These are phyloP conservation scores for Funneliformis geosporum DNA, from an alignment of 192 early-diverging fungal genomes.

Conservation along the genomic window DNA sequence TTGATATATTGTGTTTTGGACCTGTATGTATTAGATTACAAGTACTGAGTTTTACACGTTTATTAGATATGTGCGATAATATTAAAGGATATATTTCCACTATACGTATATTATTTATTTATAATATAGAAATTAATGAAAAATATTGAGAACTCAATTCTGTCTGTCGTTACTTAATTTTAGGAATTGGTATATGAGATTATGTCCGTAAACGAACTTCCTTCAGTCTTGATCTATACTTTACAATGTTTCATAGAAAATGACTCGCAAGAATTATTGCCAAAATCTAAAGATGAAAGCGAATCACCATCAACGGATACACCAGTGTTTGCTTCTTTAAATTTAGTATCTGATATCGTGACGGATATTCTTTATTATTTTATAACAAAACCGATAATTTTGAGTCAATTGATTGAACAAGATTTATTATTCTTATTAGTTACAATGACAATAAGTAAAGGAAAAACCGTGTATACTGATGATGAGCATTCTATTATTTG, in stretches of 20 bases:
- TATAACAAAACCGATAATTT: slow-evolving; percentile 36
- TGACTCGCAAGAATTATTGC: background rate
- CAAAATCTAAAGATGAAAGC: background rate
- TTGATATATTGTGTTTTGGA: slow-evolving; percentile 51
- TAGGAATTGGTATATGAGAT: slow-evolving; percentile 25
- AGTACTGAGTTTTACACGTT: background rate
- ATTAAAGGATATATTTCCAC: background rate
- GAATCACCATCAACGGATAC: background rate
- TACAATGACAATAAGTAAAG: slow-evolving; percentile 35
- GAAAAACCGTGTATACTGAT: background rate
- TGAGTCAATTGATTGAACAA: slow-evolving; percentile 39
- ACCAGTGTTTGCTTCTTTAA: slow-evolving; percentile 24
- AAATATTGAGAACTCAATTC: slow-evolving; percentile 20
- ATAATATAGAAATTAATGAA: slow-evolving; percentile 39
- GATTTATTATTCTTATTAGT: slow-evolving; percentile 45
- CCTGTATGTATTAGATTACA: slow-evolving; percentile 44
- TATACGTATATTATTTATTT: slow-evolving; percentile 25
- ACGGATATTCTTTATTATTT: slow-evolving; percentile 41
- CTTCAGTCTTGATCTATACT: slow-evolving; percentile 42
- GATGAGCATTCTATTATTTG: slow-evolving; percentile 31
- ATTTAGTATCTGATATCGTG: slow-evolving; percentile 37
- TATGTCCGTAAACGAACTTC: slow-evolving; percentile 42
- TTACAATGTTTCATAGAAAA: slow-evolving; percentile 47
- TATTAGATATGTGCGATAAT: background rate
- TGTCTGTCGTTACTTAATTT: background rate